Evolutionary conservation across 805 yeast species (phyloP).

Genomic region (Wickerhamomyces queroliae): DNA sequence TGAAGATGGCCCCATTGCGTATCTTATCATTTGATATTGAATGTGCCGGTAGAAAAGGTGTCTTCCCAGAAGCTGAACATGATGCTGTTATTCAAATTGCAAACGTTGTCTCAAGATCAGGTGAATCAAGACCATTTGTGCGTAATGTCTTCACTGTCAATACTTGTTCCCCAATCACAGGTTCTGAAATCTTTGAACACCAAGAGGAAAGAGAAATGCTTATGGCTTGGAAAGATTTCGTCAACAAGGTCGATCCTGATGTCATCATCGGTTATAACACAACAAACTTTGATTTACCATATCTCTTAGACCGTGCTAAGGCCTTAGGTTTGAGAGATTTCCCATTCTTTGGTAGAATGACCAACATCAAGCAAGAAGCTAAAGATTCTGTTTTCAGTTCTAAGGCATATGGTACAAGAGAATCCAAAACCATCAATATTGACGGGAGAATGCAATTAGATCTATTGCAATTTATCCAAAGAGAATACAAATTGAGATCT

Average conservation of each 20-base stretch:
- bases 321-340: slow-evolving; percentile 61
- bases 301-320: slow-evolving; percentile 79
- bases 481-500: slow-evolving; percentile 92
- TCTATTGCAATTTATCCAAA: slow-evolving; percentile 83
- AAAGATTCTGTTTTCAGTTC: slow-evolving; percentile 84
- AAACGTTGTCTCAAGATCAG: slow-evolving; percentile 81
- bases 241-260: slow-evolving; percentile 85
- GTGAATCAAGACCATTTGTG: slow-evolving; percentile 83
- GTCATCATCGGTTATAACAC: slow-evolving; percentile 95
- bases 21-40: slow-evolving; percentile 94
- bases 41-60: slow-evolving; percentile 96
- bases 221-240: slow-evolving; percentile 79
- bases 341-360: slow-evolving; percentile 83
- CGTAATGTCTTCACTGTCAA: slow-evolving; percentile 92
- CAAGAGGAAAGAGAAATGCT: slow-evolving; percentile 78
- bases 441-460: slow-evolving; percentile 97
- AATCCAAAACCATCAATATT: slow-evolving; percentile 82
- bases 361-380: slow-evolving; percentile 63
- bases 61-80: slow-evolving; percentile 89
- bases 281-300: slow-evolving; percentile 93
- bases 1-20: slow-evolving; percentile 88
- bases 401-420: slow-evolving; percentile 94
- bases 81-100: slow-evolving; percentile 98
- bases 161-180: slow-evolving; percentile 89
- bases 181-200: slow-evolving; percentile 80